Conservation (phyloP, 2,329 filamentous ascomycete genomes). For the Chaetomium sp. region DNA sequence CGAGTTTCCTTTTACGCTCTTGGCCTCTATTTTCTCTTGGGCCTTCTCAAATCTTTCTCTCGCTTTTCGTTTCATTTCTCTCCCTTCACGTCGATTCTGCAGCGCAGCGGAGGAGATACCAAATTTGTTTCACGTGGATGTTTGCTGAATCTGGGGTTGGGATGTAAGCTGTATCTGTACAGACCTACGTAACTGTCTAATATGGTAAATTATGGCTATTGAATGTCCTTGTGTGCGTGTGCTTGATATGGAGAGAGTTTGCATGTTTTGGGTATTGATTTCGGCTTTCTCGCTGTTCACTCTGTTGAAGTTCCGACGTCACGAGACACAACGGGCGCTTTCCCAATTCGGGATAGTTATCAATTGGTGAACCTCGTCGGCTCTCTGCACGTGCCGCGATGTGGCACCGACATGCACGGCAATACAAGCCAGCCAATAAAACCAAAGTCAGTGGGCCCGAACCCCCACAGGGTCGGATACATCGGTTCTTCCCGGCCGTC, state of each 20-base stretch:
- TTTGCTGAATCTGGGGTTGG: neutral
- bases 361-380: no score
- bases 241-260: neutral
- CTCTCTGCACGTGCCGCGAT: no score
- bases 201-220: neutral
- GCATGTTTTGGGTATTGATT: neutral
- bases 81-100: slow-evolving; percentile 1
- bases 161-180: neutral
- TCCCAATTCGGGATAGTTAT: no score
- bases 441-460: no score
- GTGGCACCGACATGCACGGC: no score
- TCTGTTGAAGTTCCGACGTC: no score
- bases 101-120: slow-evolving; percentile 16
- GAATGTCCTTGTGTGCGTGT: neutral
- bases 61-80: neutral
- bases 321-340: no score
- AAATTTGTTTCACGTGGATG: neutral
- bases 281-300: no score
- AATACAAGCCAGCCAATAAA: no score
- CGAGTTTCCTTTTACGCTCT: no score
- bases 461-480: no score
- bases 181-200: slow-evolving; percentile 10
- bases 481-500: no score
- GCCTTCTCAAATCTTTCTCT: neutral
- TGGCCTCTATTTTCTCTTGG: neutral